These are phyloP conservation scores for Cicer yamashitae DNA, from an alignment of 306 rosid species.

Conservation along the genomic window DNA sequence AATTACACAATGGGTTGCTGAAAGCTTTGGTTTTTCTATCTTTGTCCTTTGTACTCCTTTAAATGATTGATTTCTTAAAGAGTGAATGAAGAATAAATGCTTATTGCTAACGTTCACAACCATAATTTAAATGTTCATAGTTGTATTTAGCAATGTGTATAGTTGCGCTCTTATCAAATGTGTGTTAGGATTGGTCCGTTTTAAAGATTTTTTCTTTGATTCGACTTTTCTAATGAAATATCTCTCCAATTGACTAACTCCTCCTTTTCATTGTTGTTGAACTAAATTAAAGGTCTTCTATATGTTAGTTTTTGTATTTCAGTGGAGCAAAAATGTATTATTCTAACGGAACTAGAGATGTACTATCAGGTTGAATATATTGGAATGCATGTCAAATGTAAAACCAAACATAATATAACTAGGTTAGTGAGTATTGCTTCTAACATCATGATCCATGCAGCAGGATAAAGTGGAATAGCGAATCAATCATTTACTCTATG, in stretches of 20 bases:
- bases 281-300: neutral
- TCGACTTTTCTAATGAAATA: neutral
- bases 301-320: neutral
- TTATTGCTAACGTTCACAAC: neutral
- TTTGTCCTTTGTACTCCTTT: neutral
- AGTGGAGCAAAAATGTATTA: neutral
- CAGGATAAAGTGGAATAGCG: too few relatives aligned
- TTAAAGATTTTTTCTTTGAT: neutral
- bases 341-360: neutral
- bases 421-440: neutral
- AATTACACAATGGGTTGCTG: neutral
- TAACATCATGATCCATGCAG: too few relatives aligned
- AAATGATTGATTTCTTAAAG: neutral
- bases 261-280: neutral
- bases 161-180: neutral
- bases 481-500: too few relatives aligned
- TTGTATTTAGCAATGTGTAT: neutral
- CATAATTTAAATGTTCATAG: neutral
- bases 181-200: neutral
- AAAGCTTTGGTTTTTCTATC: conserved; percentile 17
- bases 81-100: conserved; percentile 6
- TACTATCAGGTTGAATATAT: neutral
- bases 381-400: neutral
- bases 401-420: neutral
- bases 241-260: neutral